phyloP scores from a whole-genome alignment of 768 basidiomycete genomes.

The Neoboletus subvelutipes region DNA sequence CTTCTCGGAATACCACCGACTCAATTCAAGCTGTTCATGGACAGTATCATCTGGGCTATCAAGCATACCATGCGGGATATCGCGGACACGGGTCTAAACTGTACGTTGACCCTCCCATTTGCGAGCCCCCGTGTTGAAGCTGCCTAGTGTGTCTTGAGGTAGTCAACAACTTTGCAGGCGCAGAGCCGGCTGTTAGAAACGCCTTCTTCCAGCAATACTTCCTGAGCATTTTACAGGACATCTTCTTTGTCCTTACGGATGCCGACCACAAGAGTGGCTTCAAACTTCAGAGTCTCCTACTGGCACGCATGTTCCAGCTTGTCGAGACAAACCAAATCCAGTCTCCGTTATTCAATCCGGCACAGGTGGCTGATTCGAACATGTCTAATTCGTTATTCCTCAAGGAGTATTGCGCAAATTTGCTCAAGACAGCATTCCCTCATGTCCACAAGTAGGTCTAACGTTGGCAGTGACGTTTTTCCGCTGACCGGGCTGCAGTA shows the following conservation, averaged over 20 bases:
- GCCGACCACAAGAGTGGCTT: conserved; percentile 99
- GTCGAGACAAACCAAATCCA: conserved; percentile 80
- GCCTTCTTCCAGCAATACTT: conserved; percentile 97
- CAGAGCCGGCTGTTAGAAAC: conserved; percentile 77
- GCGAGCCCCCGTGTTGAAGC: conserved; percentile 3
- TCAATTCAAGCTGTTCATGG: conserved; percentile 98
- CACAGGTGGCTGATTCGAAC: conserved; percentile 63
- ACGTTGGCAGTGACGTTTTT: neutral
- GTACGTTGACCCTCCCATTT: conserved; percentile 39
- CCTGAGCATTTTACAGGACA: conserved; percentile 90
- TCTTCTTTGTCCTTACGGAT: conserved; percentile 96
- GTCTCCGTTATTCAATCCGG: conserved; percentile 81
- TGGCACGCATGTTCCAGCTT: conserved; percentile 91
- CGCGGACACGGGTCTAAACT: conserved; percentile 82
- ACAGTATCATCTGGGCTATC: conserved; percentile 99
- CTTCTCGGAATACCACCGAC: conserved; percentile 82
- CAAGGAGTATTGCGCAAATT: conserved; percentile 80
- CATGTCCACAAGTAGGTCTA: conserved; percentile 78
- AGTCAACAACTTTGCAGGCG: conserved; percentile 89
- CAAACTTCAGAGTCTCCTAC: conserved; percentile 90
- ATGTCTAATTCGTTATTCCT: conserved; percentile 81
- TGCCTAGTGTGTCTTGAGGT: conserved; percentile 84
- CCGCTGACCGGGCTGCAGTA: conserved; percentile 37
- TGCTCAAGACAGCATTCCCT: conserved; percentile 87
- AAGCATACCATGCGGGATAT: conserved; percentile 99